A percentile compares a stretch with the other conserved stretches of the same genome.
These are phyloP conservation scores for Puccinia polysora DNA, from an alignment of 1,284 basidiomycete genomes.

Conservation along the genomic window DNA sequence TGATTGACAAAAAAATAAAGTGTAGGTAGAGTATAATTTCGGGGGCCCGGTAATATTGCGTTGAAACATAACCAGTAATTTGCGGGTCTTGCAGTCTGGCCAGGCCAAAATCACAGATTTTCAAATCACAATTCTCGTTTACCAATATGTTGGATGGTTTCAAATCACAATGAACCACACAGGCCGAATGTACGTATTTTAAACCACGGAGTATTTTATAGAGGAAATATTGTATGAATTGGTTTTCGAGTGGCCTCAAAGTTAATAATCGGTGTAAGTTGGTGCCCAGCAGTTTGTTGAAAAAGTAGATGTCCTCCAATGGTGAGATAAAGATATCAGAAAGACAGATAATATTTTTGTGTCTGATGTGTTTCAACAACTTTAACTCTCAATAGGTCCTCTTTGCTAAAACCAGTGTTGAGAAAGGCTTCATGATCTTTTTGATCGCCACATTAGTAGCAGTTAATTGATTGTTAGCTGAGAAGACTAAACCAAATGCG, in stretches of 20 bases:
- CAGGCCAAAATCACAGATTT: constrained; percentile 97
- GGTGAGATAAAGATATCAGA: constrained; percentile 99
- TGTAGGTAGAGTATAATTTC: too few species aligned
- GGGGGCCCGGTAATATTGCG: constrained; percentile 97
- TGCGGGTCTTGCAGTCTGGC: constrained; percentile 89
- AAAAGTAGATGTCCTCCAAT: constrained; percentile 90
- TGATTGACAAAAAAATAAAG: too few species aligned
- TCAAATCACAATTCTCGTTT: constrained; percentile 95
- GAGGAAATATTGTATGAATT: constrained; percentile 99
- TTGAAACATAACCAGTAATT: constrained; percentile 99
- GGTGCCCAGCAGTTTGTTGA: constrained; percentile 94
- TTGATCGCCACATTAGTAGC: too few species aligned
- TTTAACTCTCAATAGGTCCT: too few species aligned
- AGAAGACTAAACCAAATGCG: too few species aligned
- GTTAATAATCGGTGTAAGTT: constrained; percentile 95
- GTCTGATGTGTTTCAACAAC: too few species aligned
- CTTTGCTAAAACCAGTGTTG: too few species aligned
- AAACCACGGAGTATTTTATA: constrained; percentile 97
- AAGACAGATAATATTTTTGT: too few species aligned
- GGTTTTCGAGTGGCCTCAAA: constrained; percentile 93
- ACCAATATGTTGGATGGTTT: too few species aligned
- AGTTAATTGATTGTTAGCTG: too few species aligned
- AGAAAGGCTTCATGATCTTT: too few species aligned
- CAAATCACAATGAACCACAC: constrained; percentile 97
- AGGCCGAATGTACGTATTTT: constrained; percentile 98